Evolutionary conservation across 1,284 basidiomycete genomes (phyloP).

Genomic region (Chalciporus piperatoides): DNA sequence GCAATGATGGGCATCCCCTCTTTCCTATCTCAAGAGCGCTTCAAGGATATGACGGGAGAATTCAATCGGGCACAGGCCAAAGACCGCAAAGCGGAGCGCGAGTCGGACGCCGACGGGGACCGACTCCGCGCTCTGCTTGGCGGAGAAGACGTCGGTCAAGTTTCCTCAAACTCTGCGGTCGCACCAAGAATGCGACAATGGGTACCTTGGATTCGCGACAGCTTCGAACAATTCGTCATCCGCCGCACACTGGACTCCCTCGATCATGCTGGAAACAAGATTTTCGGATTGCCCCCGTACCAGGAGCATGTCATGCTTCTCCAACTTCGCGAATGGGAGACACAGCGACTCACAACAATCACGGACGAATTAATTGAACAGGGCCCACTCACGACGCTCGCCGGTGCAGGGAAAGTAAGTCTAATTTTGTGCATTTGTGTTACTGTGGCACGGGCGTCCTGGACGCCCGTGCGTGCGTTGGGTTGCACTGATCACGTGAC

Average conservation of each 20-base stretch:
- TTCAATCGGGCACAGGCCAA: neutral
- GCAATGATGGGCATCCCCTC: neutral
- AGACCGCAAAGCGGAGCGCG: neutral
- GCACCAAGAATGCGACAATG: neutral
- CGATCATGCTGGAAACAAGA: neutral
- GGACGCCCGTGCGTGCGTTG: neutral
- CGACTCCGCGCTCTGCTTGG: neutral
- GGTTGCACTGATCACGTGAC: neutral
- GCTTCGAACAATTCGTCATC: neutral
- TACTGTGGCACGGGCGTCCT: neutral
- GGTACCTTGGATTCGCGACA: neutral
- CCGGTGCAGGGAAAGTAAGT: neutral
- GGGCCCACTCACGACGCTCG: neutral
- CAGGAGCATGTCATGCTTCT: neutral
- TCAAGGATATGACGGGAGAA: neutral
- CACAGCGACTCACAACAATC: neutral
- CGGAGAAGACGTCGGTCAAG: neutral
- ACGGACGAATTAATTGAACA: neutral
- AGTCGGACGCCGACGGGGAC: neutral
- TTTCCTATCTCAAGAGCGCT: neutral
- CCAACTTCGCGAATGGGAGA: neutral
- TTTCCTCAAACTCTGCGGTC: neutral
- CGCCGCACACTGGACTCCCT: neutral
- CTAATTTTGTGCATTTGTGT: neutral
- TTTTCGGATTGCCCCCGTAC: neutral